Conservation (phyloP, 805 yeast genomes). For the Candida krabiensis region DNA sequence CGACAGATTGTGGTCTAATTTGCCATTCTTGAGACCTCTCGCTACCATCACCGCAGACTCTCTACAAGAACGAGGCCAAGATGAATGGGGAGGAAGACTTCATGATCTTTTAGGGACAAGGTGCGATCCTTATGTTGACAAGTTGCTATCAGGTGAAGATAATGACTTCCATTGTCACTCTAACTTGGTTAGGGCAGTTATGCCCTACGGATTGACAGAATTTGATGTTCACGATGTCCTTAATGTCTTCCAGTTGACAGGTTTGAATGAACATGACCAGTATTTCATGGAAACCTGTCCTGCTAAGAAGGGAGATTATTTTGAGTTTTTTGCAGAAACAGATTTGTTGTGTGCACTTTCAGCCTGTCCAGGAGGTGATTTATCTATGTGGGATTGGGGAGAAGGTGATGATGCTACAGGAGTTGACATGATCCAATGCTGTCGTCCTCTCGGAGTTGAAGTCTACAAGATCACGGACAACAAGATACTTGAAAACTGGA, state of each 20-base stretch:
- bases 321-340: conserved; percentile 66
- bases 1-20: conserved; percentile 64
- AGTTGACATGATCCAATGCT: conserved; percentile 57
- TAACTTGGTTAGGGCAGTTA: conserved; percentile 57
- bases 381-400: conserved; percentile 72
- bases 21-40: conserved; percentile 65
- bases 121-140: conserved; percentile 70
- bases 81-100: conserved; percentile 64
- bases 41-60: conserved; percentile 65
- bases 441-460: conserved; percentile 64
- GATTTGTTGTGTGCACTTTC: conserved; percentile 63
- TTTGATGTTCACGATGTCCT: conserved; percentile 68
- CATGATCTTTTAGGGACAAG: conserved; percentile 69
- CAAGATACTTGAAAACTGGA: conserved; percentile 48
- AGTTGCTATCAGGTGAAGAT: conserved; percentile 61
- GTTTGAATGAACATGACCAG: conserved; percentile 62
- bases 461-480: conserved; percentile 54
- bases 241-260: conserved; percentile 70
- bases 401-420: conserved; percentile 47
- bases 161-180: conserved; percentile 69
- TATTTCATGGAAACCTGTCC: conserved; percentile 74
- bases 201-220: conserved; percentile 62
- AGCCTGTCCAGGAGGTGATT: conserved; percentile 72
- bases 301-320: conserved; percentile 56
- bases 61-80: conserved; percentile 52